Evolutionary conservation across 1,284 basidiomycete genomes (phyloP).

Genomic region (Schizophyllum commune): DNA sequence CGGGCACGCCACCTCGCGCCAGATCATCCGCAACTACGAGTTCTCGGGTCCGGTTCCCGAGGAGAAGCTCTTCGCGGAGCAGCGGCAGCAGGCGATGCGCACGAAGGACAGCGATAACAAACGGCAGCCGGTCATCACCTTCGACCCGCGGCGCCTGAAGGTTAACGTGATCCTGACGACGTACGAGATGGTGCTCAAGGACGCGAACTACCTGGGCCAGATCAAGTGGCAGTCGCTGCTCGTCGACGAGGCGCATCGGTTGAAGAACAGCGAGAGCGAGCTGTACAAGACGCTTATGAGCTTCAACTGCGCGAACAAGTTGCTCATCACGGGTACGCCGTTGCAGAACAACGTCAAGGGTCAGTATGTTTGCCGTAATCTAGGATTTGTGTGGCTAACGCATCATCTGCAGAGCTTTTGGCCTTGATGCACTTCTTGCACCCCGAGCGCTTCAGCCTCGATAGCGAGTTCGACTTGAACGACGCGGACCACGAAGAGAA

Average conservation of each 20-base stretch:
- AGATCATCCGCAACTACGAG: slow-evolving; percentile 90
- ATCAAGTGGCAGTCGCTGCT: slow-evolving; percentile 98
- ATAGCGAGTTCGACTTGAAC: slow-evolving; percentile 91
- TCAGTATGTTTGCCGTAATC: slow-evolving; percentile 26
- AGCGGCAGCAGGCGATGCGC: neutral
- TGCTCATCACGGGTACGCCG: slow-evolving; percentile 97
- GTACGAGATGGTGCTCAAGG: slow-evolving; percentile 94
- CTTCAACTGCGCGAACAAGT: slow-evolving; percentile 86
- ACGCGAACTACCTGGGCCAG: slow-evolving; percentile 80
- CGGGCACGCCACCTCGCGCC: slow-evolving; percentile 82
- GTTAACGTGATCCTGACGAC: slow-evolving; percentile 98
- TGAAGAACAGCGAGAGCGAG: slow-evolving; percentile 98
- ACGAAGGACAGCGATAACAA: slow-evolving; percentile 29
- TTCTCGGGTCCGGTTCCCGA: slow-evolving; percentile 53
- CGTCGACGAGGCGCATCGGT: slow-evolving; percentile 96
- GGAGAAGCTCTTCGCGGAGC: neutral
- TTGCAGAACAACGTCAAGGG: slow-evolving; percentile 99
- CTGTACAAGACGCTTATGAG: slow-evolving; percentile 90
- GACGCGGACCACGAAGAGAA: slow-evolving; percentile 91
- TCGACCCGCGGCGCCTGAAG: slow-evolving; percentile 46
- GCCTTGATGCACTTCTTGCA: slow-evolving; percentile 99
- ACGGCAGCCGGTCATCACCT: slow-evolving; percentile 54
- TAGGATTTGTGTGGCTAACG: slow-evolving; percentile 1
- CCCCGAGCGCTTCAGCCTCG: slow-evolving; percentile 89
- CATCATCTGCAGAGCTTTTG: slow-evolving; percentile 63